phyloP scores from a whole-genome alignment of 345 rosid genomes.

The Ceriops tagal region DNA sequence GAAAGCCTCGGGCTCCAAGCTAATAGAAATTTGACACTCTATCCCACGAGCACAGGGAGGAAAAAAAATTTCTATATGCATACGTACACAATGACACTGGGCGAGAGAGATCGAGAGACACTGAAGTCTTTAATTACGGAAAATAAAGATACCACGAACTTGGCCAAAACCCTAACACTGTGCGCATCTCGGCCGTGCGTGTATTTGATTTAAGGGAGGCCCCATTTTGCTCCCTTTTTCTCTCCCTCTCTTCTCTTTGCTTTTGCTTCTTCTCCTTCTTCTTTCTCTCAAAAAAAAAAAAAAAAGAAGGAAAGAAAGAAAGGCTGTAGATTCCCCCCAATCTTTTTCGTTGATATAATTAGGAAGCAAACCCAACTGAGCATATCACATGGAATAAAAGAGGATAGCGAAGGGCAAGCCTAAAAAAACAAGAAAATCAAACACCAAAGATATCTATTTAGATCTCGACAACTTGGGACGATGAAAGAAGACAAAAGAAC shows the following conservation, averaged over 20 bases:
- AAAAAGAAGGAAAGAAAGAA: background rate
- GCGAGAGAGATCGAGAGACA: background rate
- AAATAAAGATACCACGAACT: conserved; percentile 56
- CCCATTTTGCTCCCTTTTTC: no score
- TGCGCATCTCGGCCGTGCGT: background rate
- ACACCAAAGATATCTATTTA: background rate
- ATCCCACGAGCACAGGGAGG: background rate
- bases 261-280: conserved; percentile 13
- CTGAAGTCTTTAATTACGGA: conserved; percentile 51
- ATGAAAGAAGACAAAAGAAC: background rate
- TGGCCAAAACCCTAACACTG: conserved; percentile 33
- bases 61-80: background rate
- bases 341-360: no score
- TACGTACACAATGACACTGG: background rate
- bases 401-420: background rate
- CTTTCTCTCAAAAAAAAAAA: background rate
- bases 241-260: conserved; percentile 8
- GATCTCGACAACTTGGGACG: conserved; percentile 8
- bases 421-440: background rate
- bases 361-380: background rate
- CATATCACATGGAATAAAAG: background rate
- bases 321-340: no score
- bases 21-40: background rate
- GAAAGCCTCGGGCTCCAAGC: background rate
- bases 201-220: background rate